Evolutionary conservation across 78 protist genomes (phyloP).

Genomic region (Thecamonas trahens): DNA sequence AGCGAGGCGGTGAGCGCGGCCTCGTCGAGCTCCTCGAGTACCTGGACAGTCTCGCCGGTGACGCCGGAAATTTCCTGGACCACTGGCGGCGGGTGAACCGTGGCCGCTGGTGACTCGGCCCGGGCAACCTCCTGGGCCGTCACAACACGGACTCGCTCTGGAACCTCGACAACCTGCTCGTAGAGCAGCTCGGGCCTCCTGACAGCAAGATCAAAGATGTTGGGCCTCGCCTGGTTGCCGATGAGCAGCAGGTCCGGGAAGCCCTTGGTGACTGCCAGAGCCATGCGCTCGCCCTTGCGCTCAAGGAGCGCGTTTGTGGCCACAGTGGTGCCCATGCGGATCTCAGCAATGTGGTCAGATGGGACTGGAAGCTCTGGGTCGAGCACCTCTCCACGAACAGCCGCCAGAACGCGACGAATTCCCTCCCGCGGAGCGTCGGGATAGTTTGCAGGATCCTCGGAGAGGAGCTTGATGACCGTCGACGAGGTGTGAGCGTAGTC

Average conservation of each 20-base stretch:
- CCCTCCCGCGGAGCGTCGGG: slow-evolving; percentile 92
- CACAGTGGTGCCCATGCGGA: slow-evolving; percentile 95
- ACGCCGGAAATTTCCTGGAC: background rate
- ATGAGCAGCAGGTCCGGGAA: slow-evolving; percentile 72
- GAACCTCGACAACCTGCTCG: slow-evolving; percentile 45
- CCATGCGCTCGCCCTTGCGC: slow-evolving; percentile 72
- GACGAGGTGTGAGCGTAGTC: background rate
- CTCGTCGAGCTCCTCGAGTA: slow-evolving; percentile 2
- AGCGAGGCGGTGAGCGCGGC: slow-evolving; percentile 6
- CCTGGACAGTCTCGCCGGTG: slow-evolving; percentile 18
- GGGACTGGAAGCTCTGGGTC: background rate
- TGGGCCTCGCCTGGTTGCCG: slow-evolving; percentile 87
- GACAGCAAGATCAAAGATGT: slow-evolving; percentile 68
- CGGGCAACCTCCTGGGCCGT: background rate
- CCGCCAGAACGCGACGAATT: slow-evolving; percentile 70
- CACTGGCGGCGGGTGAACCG: too few relatives aligned
- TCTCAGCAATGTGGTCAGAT: slow-evolving; percentile 29
- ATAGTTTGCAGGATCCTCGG: slow-evolving; percentile 84
- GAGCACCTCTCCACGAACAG: background rate
- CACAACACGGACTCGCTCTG: slow-evolving; percentile 41
- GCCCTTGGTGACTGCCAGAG: slow-evolving; percentile 70
- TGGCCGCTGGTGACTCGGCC: background rate
- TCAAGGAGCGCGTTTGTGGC: slow-evolving; percentile 96
- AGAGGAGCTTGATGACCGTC: slow-evolving; percentile 68
- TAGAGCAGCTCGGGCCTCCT: slow-evolving; percentile 72